Base-by-base conservation (phyloP, 257 asterid genomes). In the Striga asiatica region DNA sequence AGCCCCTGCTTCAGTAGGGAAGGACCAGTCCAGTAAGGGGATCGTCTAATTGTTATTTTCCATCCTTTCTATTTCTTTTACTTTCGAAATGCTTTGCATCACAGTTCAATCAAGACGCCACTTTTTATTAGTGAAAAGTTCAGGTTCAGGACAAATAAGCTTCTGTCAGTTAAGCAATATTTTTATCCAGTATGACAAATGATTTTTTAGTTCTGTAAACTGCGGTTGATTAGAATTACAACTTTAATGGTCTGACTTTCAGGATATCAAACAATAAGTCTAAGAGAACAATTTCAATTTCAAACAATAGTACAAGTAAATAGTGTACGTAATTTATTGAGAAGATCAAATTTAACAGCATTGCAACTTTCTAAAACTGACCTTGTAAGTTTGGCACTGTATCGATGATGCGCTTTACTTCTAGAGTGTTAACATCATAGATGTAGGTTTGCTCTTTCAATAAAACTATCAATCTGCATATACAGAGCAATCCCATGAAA, bases 321-420 rank as follows among this genome's bases (percentile, higher is more conserved):
- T 8, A 24, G 22, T 0, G 18, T 42, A 42, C n/a, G 35, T 5
- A 28, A 50, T 24, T 23, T 20, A 41, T n/a, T n/a, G 2, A 19
- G 18, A 50, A 50, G 38, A 38, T 11, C 25, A 8, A 12, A 1
- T n/a, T n/a, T 21, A 13, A 45, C 61, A 42, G 23, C 45, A 31
- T 18, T 45, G 37, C 28, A 27, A 58, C 18, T 49, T 42, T 56
- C 43, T 46, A 54, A 50, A 38, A 65, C 83, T 66, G 39, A 87
- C 98, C 98, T 80, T 76, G 86, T 58, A 52, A 24, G 47, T 89
- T 89, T 60, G 89, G 92, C 58, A 80, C 93, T 50, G 96, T 89
- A 67, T 81, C 95, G 66, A 89, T 74, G 60, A 86, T 68, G 62
- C 75, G 84, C 80, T 81, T 66, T 65, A 76, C 78, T 62, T 78